Percentiles rank a stretch among this genome's conserved stretches.
Conservation (phyloP, 2,329 filamentous ascomycete genomes). For the Camillea tinctor region DNA sequence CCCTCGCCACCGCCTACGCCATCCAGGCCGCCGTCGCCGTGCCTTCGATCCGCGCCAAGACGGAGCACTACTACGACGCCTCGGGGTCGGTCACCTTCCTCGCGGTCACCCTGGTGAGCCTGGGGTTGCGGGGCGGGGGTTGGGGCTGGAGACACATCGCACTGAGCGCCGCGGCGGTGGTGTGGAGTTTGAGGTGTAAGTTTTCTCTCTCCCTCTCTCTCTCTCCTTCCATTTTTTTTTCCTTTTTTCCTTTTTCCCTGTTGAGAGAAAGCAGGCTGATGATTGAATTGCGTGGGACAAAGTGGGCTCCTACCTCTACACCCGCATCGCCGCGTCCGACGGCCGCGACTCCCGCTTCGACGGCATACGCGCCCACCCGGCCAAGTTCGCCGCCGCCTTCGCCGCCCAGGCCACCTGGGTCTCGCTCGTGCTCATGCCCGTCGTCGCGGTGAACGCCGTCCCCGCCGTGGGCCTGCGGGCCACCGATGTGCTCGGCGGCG, state of each 20-base stretch:
- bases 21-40: constrained; percentile 62
- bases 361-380: constrained; percentile 34
- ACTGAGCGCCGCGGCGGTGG: constrained; percentile 37
- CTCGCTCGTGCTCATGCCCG: constrained; percentile 63
- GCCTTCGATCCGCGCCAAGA: constrained; percentile 58
- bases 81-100: constrained; percentile 67
- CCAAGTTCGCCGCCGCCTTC: constrained; percentile 38
- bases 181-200: constrained; percentile 63
- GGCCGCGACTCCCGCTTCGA: constrained; percentile 57
- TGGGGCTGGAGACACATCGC: constrained; percentile 59
- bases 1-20: constrained; percentile 60
- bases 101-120: constrained; percentile 59
- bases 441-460: constrained; percentile 62
- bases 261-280: too few relatives aligned
- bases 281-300: background rate
- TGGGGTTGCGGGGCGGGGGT: constrained; percentile 52
- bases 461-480: constrained; percentile 47
- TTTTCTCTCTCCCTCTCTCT: background rate
- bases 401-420: constrained; percentile 66
- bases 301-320: constrained; percentile 66
- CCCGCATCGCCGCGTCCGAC: constrained; percentile 52
- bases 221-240: too few relatives aligned
- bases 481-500: constrained; percentile 57
- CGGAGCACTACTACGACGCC: constrained; percentile 68
- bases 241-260: too few relatives aligned